Conservation (phyloP, 2,329 filamentous ascomycete genomes). For the Penicillium rolfsii region DNA sequence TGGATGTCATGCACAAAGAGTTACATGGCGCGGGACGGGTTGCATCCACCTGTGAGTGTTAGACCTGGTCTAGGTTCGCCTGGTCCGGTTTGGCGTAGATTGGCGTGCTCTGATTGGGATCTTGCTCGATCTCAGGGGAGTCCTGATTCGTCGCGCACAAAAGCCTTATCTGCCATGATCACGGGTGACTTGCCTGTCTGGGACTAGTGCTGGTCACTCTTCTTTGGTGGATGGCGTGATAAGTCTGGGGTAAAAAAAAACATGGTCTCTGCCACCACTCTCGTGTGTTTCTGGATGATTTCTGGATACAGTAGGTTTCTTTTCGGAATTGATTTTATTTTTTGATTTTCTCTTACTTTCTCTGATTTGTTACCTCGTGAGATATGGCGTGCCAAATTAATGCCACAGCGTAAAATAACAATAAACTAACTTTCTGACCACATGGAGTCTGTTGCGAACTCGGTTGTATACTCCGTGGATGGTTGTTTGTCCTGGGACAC, state of each 20-base stretch:
- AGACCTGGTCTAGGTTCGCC: not conserved
- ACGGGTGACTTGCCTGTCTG: conserved; percentile 7
- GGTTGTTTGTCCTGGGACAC: not conserved
- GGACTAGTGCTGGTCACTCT: not conserved
- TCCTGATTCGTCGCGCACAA: conserved; percentile 3
- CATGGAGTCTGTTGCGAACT: not conserved
- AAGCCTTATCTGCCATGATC: conserved; percentile 16
- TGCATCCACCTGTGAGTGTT: conserved; percentile 8
- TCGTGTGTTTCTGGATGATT: not conserved
- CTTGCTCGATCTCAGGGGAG: not conserved
- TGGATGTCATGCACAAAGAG: not conserved
- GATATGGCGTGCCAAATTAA: not conserved
- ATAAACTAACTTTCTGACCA: not conserved
- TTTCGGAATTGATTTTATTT: not conserved
- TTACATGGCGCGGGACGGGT: conserved; percentile 13
- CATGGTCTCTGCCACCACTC: not conserved
- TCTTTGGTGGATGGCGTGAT: conserved; percentile 11
- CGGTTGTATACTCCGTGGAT: not conserved
- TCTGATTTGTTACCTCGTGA: conserved; percentile 3
- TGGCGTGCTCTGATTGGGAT: not conserved
- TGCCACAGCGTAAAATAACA: not conserved
- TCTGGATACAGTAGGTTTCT: not conserved
- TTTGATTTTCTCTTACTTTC: conserved; percentile 3
- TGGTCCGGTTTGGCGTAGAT: no score
- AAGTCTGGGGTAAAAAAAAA: conserved; percentile 21